Conservation (phyloP, 495 filamentous ascomycete genomes). For the Cairneyella variabilis region DNA sequence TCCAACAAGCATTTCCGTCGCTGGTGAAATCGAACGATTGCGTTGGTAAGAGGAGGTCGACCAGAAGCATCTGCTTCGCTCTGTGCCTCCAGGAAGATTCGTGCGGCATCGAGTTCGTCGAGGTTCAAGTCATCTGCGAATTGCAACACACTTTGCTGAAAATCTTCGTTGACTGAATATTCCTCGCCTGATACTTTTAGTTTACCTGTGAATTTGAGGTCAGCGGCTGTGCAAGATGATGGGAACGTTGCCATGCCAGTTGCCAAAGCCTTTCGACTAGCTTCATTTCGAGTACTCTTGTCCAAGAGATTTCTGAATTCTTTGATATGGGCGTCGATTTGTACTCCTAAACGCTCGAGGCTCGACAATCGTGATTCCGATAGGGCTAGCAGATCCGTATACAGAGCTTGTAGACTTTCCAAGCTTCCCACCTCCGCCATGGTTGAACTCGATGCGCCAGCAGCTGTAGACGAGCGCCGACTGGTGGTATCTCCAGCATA, state of each 20-base stretch:
- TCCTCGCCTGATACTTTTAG: constrained; percentile 65
- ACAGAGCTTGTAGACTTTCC: constrained; percentile 68
- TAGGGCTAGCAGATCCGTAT: constrained; percentile 71
- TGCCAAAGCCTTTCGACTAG: constrained; percentile 44
- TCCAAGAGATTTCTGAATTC: constrained; percentile 76
- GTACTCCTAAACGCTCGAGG: constrained; percentile 57
- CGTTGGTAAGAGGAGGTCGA: constrained; percentile 63
- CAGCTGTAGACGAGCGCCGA: constrained; percentile 9
- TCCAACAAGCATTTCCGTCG: constrained; percentile 74
- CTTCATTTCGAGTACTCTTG: constrained; percentile 65
- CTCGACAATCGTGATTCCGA: constrained; percentile 56
- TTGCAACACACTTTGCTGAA: constrained; percentile 71
- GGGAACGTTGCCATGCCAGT: constrained; percentile 22
- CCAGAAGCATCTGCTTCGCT: constrained; percentile 61
- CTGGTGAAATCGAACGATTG: constrained; percentile 81
- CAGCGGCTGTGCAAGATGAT: constrained; percentile 10
- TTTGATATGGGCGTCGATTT: constrained; percentile 64
- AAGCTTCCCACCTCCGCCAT: constrained; percentile 67
- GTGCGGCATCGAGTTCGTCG: constrained; percentile 81
- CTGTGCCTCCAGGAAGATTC: constrained; percentile 64
- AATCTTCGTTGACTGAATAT: constrained; percentile 81
- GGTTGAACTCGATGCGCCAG: constrained; percentile 25
- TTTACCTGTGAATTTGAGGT: constrained; percentile 50
- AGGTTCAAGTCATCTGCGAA: constrained; percentile 84
- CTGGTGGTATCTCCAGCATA: constrained; percentile 25